A percentile compares a stretch with the other conserved stretches of the same genome.
phyloP scores from a whole-genome alignment of 768 basidiomycete genomes.

The Pisolithus orientalis region DNA sequence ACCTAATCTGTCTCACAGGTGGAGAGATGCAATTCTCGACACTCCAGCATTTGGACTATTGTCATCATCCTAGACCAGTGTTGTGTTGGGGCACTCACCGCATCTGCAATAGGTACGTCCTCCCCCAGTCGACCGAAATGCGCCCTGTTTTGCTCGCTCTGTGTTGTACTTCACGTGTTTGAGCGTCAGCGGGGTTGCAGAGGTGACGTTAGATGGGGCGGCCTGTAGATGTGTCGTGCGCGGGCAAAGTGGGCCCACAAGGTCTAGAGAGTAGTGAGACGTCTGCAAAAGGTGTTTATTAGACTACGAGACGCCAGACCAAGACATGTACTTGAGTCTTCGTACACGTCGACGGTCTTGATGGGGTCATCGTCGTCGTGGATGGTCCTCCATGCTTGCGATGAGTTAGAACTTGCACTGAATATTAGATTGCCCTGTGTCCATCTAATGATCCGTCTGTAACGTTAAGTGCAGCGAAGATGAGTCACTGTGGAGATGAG shows the following conservation, averaged over 20 bases:
- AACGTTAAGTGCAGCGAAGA: constrained; percentile 49
- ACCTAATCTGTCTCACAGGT: no score
- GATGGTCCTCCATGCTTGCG: constrained; percentile 72
- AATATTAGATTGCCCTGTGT: neutral
- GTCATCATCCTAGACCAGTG: no score
- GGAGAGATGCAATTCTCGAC: no score
- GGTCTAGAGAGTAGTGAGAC: constrained; percentile 72
- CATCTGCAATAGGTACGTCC: no score
- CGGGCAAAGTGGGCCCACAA: constrained; percentile 60
- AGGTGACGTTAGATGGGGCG: constrained; percentile 57
- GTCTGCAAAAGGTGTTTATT: constrained; percentile 34
- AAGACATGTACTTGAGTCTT: constrained; percentile 43
- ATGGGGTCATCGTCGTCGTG: constrained; percentile 39
- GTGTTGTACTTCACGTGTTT: constrained; percentile 44
- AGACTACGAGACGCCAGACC: neutral
- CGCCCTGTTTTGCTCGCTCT: no score
- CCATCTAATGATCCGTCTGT: constrained; percentile 52
- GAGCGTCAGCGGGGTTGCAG: constrained; percentile 38
- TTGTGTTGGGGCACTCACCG: no score
- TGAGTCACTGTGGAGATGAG: constrained; percentile 67
- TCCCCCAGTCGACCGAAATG: no score
- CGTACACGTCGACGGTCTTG: constrained; percentile 49
- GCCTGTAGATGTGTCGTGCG: constrained; percentile 61
- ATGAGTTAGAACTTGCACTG: neutral
- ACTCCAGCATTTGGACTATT: no score